Base-by-base conservation (phyloP, 495 filamentous ascomycete genomes). In the Penicillium nucicola region DNA sequence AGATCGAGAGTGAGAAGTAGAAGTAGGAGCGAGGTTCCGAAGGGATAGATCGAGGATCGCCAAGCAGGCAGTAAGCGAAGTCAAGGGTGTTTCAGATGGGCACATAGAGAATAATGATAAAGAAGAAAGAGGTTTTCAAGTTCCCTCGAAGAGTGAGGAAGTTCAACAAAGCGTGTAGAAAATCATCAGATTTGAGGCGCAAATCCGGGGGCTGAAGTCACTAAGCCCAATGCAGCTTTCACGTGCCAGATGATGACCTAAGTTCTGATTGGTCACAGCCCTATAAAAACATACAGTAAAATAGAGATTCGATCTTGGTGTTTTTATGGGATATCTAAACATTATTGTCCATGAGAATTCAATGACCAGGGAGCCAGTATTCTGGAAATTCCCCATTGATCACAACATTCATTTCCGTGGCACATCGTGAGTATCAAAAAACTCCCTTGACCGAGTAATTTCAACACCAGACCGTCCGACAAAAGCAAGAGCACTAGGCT, bases 401-500 rank as follows among this genome's bases (percentile, higher is more conserved):
- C 36, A 18, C 15, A 40, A 32, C 11, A 53, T 40, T 19, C n/a
- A 22, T 38, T 25, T 17, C 20, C 42, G 42, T 20, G 52, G 52
- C 42, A 53, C 52, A 23, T 56, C 60, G 39, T 60, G 50, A 41
- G 58, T 67, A 30, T 71, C 50, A 49, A 78, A 80, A 56, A 81
- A 81, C 3, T 66, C 64, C 42, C 69, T 64, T 5, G 68, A 69
- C 34, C 79, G 64, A 22, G 78, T 82, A 42, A 84, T 77, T 59
- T 83, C 74, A 6, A 84, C 77, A 5, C 78, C 80, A 14, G 80
- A 77, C 48, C 70, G 62, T 50, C 76, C 67, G 5, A 81, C 78
- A 64, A 81, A 81, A 6, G 78, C 72, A 52, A 84, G 44, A 11
- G 80, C 80, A 54, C 75, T 81, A 2, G 80, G 79, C 60, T 84